These are phyloP conservation scores for Fusarium caatingaense DNA, from an alignment of 2,329 filamentous ascomycete genomes.

Conservation along the genomic window DNA sequence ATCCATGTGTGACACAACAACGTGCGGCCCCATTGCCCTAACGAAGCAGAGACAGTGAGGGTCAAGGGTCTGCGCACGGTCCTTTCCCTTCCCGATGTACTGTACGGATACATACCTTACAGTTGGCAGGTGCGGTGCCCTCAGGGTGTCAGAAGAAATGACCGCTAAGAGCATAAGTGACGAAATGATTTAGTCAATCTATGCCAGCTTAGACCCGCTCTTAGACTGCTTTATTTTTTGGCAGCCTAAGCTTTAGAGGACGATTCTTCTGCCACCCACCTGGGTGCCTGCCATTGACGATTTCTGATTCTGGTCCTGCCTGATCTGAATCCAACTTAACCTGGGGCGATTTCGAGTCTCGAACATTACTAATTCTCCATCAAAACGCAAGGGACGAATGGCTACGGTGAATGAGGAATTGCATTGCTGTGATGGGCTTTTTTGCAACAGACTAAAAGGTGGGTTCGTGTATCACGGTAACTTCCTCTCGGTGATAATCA, in stretches of 20 bases:
- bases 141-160: too few species aligned
- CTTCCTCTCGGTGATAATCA: constrained; percentile 15
- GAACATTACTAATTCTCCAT: constrained; percentile 41
- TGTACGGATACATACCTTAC: background rate
- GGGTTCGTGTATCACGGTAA: constrained; percentile 23
- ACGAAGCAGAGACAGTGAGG: constrained; percentile 42
- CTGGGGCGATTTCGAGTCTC: constrained; percentile 23
- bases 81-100: constrained; percentile 6
- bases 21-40: constrained; percentile 45
- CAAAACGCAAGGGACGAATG: constrained; percentile 24
- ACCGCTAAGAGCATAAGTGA: too few species aligned
- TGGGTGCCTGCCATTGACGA: constrained; percentile 6
- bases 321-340: background rate
- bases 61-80: constrained; percentile 39
- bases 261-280: too few species aligned
- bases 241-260: too few species aligned
- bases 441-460: constrained; percentile 37
- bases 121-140: background rate
- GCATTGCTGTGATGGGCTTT: constrained; percentile 18
- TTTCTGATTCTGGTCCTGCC: constrained; percentile 10
- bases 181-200: too few species aligned
- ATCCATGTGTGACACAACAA: constrained; percentile 42
- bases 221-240: too few species aligned
- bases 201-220: too few species aligned
- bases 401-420: constrained; percentile 15